phyloP scores from a whole-genome alignment of 805 yeast species.

The Starmerella riodocensis region DNA sequence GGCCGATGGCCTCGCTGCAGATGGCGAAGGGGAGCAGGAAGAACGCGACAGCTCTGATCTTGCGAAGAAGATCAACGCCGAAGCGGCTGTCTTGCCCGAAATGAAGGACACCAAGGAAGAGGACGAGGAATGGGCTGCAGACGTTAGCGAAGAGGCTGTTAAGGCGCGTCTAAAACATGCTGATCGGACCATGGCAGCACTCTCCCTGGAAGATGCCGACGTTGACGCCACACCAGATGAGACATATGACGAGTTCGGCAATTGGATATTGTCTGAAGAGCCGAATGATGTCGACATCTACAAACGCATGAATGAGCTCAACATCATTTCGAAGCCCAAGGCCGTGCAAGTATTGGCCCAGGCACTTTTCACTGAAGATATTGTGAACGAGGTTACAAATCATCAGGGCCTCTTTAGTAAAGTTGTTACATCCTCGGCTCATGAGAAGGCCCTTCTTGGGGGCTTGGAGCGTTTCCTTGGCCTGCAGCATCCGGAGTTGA shows the following conservation, averaged over 20 bases:
- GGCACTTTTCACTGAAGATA: slow-evolving; percentile 58
- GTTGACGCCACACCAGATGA: slow-evolving; percentile 33
- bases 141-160: slow-evolving; percentile 91
- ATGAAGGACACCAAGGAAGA: slow-evolving; percentile 39
- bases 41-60: slow-evolving; percentile 57
- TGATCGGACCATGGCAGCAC: slow-evolving; percentile 37
- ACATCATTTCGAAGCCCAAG: slow-evolving; percentile 55
- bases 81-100: slow-evolving; percentile 56
- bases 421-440: slow-evolving; percentile 43
- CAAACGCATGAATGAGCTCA: slow-evolving; percentile 74
- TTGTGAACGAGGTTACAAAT: slow-evolving; percentile 53
- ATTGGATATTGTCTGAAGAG: slow-evolving; percentile 63
- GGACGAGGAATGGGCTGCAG: slow-evolving; percentile 96
- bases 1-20: slow-evolving; percentile 23
- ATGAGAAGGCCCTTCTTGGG: slow-evolving; percentile 82
- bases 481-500: slow-evolving; percentile 56
- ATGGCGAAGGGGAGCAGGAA: slow-evolving; percentile 28
- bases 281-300: slow-evolving; percentile 85
- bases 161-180: slow-evolving; percentile 79
- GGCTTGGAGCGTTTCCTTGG: slow-evolving; percentile 93
- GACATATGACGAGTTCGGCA: slow-evolving; percentile 65
- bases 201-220: slow-evolving; percentile 22
- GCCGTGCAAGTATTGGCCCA: slow-evolving; percentile 89
- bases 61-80: slow-evolving; percentile 69
- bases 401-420: slow-evolving; percentile 78